phyloP scores from a whole-genome alignment of 2,329 filamentous ascomycete genomes.

The Colletotrichum paranaense region DNA sequence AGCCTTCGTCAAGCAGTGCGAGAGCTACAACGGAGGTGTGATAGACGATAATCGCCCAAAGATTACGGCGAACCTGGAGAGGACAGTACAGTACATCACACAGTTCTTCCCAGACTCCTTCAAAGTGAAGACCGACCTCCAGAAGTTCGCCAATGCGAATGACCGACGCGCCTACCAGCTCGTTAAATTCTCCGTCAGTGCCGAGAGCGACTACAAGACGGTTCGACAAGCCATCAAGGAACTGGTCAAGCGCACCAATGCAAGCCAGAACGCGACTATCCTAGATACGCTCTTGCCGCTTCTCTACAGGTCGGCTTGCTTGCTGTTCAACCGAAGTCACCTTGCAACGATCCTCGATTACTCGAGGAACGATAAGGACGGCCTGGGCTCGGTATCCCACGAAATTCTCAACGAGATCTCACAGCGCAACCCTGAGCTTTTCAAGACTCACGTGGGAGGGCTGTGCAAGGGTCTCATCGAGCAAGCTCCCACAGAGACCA shows the following conservation, averaged over 20 bases:
- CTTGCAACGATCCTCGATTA: slow-evolving; percentile 90
- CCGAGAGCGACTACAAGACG: slow-evolving; percentile 91
- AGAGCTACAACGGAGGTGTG: slow-evolving; percentile 89
- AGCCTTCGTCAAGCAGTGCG: slow-evolving; percentile 85
- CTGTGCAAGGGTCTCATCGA: slow-evolving; percentile 88
- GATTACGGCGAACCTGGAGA: slow-evolving; percentile 77
- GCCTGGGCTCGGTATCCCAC: slow-evolving; percentile 82
- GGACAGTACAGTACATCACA: slow-evolving; percentile 78
- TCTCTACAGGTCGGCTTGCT: slow-evolving; percentile 83
- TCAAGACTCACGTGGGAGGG: slow-evolving; percentile 92
- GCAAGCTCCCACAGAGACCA: slow-evolving; percentile 78
- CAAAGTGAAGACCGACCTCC: slow-evolving; percentile 80
- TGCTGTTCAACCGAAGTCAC: slow-evolving; percentile 95
- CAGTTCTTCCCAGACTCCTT: slow-evolving; percentile 81
- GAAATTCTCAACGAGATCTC: slow-evolving; percentile 94
- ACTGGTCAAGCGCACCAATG: slow-evolving; percentile 82
- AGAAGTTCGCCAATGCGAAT: slow-evolving; percentile 91
- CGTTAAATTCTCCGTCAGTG: slow-evolving; percentile 84
- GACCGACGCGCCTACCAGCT: slow-evolving; percentile 92
- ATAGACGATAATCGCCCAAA: slow-evolving; percentile 77
- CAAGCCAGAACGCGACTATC: slow-evolving; percentile 71
- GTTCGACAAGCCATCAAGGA: slow-evolving; percentile 92
- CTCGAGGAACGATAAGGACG: slow-evolving; percentile 84
- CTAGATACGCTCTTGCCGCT: slow-evolving; percentile 85
- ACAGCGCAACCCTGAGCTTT: slow-evolving; percentile 85